A percentile compares a stretch with the other conserved stretches of the same genome.
phyloP scores from a whole-genome alignment of 306 rosid species.

The Malus sieversii region DNA sequence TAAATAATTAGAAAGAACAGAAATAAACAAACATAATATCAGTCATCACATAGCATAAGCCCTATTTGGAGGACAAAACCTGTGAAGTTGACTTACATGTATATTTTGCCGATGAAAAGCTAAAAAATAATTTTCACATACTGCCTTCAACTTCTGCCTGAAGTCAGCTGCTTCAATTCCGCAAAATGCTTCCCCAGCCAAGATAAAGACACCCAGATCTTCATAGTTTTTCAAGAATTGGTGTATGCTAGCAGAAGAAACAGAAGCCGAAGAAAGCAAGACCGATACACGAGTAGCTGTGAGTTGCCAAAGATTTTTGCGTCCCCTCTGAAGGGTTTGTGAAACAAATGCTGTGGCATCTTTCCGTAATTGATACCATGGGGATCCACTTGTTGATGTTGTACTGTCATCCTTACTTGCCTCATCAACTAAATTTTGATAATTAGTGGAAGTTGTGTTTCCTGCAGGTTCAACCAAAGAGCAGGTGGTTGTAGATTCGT shows the following conservation, averaged over 20 bases:
- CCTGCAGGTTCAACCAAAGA: constrained; percentile 36
- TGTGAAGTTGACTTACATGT: constrained; percentile 59
- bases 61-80: constrained; percentile 1
- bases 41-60: not conserved
- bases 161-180: constrained; percentile 96
- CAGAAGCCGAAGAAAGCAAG: constrained; percentile 81
- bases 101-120: constrained; percentile 91
- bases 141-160: constrained; percentile 86
- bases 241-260: constrained; percentile 81
- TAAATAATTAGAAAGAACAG: not conserved
- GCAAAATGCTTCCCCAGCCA: constrained; percentile 97
- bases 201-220: constrained; percentile 76
- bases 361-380: constrained; percentile 89
- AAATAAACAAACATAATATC: not conserved
- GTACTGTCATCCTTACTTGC: constrained; percentile 42
- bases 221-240: constrained; percentile 95
- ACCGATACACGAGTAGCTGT: constrained; percentile 89
- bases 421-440: constrained; percentile 34
- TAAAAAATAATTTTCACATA: constrained; percentile 86
- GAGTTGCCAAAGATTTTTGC: constrained; percentile 96
- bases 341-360: constrained; percentile 83
- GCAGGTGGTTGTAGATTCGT: constrained; percentile 34
- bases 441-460: constrained; percentile 23
- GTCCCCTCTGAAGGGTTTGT: constrained; percentile 84
- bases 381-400: constrained; percentile 72